Base-by-base conservation (phyloP, 1,284 basidiomycete genomes). In the Limonomyces culmigenus region DNA sequence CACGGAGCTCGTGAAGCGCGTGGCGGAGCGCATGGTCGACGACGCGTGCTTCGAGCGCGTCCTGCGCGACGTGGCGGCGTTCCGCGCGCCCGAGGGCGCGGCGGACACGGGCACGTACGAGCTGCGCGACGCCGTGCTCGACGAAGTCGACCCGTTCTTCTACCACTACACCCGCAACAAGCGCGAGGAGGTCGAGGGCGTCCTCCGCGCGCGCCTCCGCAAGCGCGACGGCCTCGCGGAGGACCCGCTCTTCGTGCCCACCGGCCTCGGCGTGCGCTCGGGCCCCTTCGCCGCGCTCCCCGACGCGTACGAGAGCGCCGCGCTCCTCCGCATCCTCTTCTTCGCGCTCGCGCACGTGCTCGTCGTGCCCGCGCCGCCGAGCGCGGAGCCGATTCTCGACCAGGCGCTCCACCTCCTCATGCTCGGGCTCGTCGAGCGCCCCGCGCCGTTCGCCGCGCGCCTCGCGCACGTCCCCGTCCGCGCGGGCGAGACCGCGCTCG, bases 121-220 rank as follows among this genome's bases (percentile, higher is more conserved):
- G 46, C 69, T 98, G 40, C 83, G 79, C 49, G 74, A 88, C 20
- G 85, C 85, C 46, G 67, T 64, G 19, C 91, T 74, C 51, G 77
- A 77, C 42, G 83, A 96, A 44, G 80, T 98, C 43, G 85, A 97
- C 48, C 91, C 92, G 0, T 95, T 91, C 62, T 97, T 93, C 63
- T 87, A 81, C 51, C 91, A 97, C 50, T 98, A 95, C 56, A 83
- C 87, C 10, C 71, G 92, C 20, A 98, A 98, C 55, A 84, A 91
- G 50, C 73, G 91, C 31, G 88, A 96, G 48, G 86, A 92, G 50
- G 92, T 89, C n/a, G 88, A 93, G 47, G 70, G 68, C 21, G 69
- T 85, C 4, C 60, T 97, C 32, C 64, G 74, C 35, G 69, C 67
- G 36, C 65, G 85, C 33, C 50, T 79, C 35, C 75, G 73, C 62